Evolutionary conservation across 257 asterid species (phyloP).

Genomic region (Parsonsia alboflavescens): DNA sequence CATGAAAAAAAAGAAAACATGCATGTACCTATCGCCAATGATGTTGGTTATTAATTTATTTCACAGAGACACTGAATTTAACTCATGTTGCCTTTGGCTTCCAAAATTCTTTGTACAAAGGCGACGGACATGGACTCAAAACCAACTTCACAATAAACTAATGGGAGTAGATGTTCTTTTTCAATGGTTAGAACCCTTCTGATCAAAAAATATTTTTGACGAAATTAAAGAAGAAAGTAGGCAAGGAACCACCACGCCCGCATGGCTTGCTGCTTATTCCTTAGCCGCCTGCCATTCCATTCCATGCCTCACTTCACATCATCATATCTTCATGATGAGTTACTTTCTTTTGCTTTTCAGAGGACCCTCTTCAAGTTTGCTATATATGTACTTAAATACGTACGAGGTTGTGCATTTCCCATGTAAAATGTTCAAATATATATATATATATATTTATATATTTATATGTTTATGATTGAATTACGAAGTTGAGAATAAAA

Average conservation of each 20-base stretch:
- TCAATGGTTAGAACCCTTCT: background rate
- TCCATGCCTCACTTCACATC: background rate
- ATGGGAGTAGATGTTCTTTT: slow-evolving; percentile 1
- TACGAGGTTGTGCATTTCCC: too few relatives aligned
- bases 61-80: background rate
- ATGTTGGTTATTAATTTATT: background rate
- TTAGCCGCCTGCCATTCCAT: background rate
- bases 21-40: background rate
- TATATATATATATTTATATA: too few relatives aligned
- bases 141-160: background rate
- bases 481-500: too few relatives aligned
- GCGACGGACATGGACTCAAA: background rate
- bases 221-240: background rate
- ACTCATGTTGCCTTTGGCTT: too few relatives aligned
- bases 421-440: too few relatives aligned
- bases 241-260: slow-evolving; percentile 2
- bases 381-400: too few relatives aligned
- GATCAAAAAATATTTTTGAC: background rate
- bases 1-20: too few relatives aligned
- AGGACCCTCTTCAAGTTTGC: too few relatives aligned
- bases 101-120: background rate
- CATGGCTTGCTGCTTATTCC: slow-evolving; percentile 1
- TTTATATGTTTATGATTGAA: too few relatives aligned
- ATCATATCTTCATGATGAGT: background rate
- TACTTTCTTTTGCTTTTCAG: too few relatives aligned